Conservation (phyloP, 2,329 filamentous ascomycete genomes). For the Xylaria sp. region DNA sequence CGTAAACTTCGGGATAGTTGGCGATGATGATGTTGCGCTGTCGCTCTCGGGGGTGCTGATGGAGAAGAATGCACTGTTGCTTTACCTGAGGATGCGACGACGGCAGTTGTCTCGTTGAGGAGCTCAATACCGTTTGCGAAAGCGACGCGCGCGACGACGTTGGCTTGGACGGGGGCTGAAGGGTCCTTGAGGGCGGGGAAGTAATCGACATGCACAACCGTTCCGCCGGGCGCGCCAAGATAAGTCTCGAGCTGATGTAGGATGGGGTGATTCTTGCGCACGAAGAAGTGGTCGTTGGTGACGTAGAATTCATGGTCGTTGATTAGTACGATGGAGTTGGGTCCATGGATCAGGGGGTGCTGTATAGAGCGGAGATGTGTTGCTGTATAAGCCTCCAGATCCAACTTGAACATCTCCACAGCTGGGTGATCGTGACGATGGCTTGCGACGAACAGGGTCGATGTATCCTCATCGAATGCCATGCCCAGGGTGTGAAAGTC, state of each 20-base stretch:
- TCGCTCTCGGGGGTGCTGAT: slow-evolving; percentile 17
- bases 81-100: slow-evolving; percentile 45
- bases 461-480: slow-evolving; percentile 44
- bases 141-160: slow-evolving; percentile 42
- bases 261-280: slow-evolving; percentile 31
- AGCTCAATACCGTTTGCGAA: slow-evolving; percentile 52
- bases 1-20: slow-evolving; percentile 24
- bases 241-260: slow-evolving; percentile 45
- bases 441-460: slow-evolving; percentile 46
- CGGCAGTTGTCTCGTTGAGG: slow-evolving; percentile 47
- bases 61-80: slow-evolving; percentile 42
- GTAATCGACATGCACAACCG: slow-evolving; percentile 46
- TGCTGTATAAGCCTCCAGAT: slow-evolving; percentile 42
- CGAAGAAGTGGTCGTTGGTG: slow-evolving; percentile 49
- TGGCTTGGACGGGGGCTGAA: slow-evolving; percentile 25
- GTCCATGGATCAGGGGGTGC: slow-evolving; percentile 46
- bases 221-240: slow-evolving; percentile 41
- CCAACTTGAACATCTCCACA: slow-evolving; percentile 49
- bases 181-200: slow-evolving; percentile 28
- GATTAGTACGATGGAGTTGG: slow-evolving; percentile 48
- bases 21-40: background rate
- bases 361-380: slow-evolving; percentile 45
- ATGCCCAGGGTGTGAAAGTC: slow-evolving; percentile 51
- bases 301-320: slow-evolving; percentile 47
- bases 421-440: slow-evolving; percentile 44